Conservation (phyloP, 2,329 filamentous ascomycete genomes). For the Cladobotryum protrusum region DNA sequence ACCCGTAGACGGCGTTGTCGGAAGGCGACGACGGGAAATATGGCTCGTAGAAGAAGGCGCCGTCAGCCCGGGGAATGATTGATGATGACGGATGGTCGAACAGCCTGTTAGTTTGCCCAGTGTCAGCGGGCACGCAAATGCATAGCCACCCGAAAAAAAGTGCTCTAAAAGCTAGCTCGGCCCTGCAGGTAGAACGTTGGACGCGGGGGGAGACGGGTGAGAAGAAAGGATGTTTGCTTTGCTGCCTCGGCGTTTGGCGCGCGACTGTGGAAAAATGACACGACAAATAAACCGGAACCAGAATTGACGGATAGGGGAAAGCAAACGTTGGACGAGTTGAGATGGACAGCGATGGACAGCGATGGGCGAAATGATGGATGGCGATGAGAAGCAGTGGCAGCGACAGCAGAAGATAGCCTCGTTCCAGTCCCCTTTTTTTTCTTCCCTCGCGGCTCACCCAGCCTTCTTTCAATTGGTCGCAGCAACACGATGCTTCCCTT, state of each 20-base stretch:
- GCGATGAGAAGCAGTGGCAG: background rate
- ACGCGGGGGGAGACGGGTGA: background rate
- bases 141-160: background rate
- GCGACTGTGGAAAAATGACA: slow-evolving; percentile 1
- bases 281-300: background rate
- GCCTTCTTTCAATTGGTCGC: slow-evolving; percentile 2
- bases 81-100: slow-evolving; percentile 8
- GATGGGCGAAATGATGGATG: slow-evolving; percentile 1
- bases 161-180: too few species aligned
- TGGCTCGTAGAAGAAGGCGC: slow-evolving; percentile 2
- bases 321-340: background rate
- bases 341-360: background rate
- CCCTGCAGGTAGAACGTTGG: too few species aligned
- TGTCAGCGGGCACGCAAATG: background rate
- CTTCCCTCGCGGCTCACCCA: background rate
- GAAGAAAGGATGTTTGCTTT: background rate
- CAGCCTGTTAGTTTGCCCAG: slow-evolving; percentile 6
- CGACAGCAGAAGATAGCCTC: background rate
- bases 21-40: slow-evolving; percentile 12
- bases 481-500: background rate
- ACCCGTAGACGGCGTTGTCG: slow-evolving; percentile 6
- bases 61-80: slow-evolving; percentile 6
- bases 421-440: background rate
- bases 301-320: slow-evolving; percentile 1
- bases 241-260: slow-evolving; percentile 1